phyloP scores from a whole-genome alignment of 2,329 filamentous ascomycete genomes.

The Colletotrichum sp. region DNA sequence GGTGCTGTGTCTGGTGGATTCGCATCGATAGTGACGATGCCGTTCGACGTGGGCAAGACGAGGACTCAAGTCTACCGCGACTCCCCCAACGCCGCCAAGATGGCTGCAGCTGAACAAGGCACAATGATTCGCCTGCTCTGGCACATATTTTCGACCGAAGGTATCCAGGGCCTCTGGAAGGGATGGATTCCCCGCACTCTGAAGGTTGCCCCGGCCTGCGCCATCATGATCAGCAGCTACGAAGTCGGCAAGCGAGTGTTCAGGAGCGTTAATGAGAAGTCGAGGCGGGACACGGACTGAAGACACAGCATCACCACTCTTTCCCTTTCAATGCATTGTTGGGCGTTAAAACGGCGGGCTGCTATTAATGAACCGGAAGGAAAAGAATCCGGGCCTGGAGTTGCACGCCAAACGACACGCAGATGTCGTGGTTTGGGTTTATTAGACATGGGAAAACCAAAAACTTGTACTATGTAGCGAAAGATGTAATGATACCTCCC shows the following conservation, averaged over 20 bases:
- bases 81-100: slow-evolving; percentile 37
- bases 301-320: background rate
- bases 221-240: slow-evolving; percentile 99
- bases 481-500: slow-evolving; percentile 16
- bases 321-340: slow-evolving; percentile 8
- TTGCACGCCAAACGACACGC: slow-evolving; percentile 4
- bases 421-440: background rate
- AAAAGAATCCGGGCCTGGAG: slow-evolving; percentile 1
- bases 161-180: slow-evolving; percentile 79
- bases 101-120: slow-evolving; percentile 70
- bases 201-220: slow-evolving; percentile 95
- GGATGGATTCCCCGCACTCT: slow-evolving; percentile 92
- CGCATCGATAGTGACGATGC: slow-evolving; percentile 88
- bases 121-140: slow-evolving; percentile 84
- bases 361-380: background rate
- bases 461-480: slow-evolving; percentile 11
- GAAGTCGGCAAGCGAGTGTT: slow-evolving; percentile 94
- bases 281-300: slow-evolving; percentile 21
- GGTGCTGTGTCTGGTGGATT: slow-evolving; percentile 84
- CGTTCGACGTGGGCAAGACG: slow-evolving; percentile 98
- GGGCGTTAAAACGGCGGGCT: slow-evolving; percentile 16
- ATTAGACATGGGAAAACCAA: slow-evolving; percentile 8
- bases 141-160: slow-evolving; percentile 91
- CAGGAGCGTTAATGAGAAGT: slow-evolving; percentile 69
- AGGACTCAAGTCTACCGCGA: slow-evolving; percentile 85